Evolutionary conservation across 2,329 filamentous ascomycete genomes (phyloP).

Genomic region (Monosporascus sp.): DNA sequence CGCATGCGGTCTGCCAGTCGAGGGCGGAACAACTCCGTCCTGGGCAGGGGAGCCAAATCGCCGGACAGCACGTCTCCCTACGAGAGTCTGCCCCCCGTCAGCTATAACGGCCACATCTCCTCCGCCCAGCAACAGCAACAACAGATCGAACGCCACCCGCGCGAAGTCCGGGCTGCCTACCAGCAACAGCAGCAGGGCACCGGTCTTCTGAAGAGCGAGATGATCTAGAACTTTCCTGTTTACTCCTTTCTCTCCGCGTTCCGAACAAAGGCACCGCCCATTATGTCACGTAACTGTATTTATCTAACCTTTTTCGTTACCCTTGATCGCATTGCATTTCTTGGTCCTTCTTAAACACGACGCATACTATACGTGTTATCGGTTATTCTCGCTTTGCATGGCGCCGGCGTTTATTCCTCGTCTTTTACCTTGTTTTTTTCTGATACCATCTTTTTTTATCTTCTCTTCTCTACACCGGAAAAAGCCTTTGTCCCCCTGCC

Average conservation of each 20-base stretch:
- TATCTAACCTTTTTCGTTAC: background rate
- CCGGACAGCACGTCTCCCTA: conserved; percentile 32
- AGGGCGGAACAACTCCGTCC: conserved; percentile 39
- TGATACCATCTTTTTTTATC: conserved; percentile 2
- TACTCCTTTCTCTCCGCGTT: background rate
- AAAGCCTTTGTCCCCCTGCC: conserved; percentile 1
- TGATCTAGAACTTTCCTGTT: conserved; percentile 38
- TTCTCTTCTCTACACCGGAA: conserved; percentile 4
- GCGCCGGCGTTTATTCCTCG: conserved; percentile 21
- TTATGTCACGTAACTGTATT: too few species aligned
- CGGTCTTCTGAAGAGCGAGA: conserved; percentile 48
- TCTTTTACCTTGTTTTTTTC: conserved; percentile 6
- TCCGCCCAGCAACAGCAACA: conserved; percentile 21
- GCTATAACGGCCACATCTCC: conserved; percentile 28
- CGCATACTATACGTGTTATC: background rate
- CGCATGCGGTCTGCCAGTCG: conserved; percentile 56
- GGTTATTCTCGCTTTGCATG: conserved; percentile 28
- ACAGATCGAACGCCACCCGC: conserved; percentile 26
- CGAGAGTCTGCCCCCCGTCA: conserved; percentile 30
- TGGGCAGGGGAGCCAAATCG: conserved; percentile 30
- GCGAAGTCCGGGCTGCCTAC: conserved; percentile 31
- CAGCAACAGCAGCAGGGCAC: conserved; percentile 36
- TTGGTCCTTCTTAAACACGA: background rate
- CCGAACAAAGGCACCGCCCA: background rate
- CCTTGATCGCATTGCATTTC: background rate